Evolutionary conservation across 1,139 yeast species (phyloP).

Genomic region (Scheffersomyces lignicola): DNA sequence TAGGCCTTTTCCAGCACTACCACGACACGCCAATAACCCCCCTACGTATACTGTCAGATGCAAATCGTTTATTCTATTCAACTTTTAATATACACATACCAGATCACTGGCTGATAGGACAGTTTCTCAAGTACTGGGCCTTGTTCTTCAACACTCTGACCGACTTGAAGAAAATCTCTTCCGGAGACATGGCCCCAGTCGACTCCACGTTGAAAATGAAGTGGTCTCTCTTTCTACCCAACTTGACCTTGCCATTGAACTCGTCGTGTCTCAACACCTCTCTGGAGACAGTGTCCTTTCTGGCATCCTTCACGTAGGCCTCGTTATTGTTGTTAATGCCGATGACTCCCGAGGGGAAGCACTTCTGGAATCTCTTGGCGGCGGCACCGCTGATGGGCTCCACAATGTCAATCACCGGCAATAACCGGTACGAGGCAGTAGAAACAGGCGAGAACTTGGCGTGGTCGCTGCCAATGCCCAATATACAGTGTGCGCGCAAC

Average conservation of each 20-base stretch:
- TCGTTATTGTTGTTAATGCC: conserved; percentile 64
- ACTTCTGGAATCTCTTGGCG: conserved; percentile 78
- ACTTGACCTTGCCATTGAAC: conserved; percentile 81
- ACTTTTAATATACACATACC: too few species aligned
- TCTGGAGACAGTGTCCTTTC: conserved; percentile 94
- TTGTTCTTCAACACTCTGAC: conserved; percentile 82
- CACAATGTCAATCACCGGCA: conserved; percentile 84
- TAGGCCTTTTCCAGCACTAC: too few species aligned
- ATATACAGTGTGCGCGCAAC: conserved; percentile 82
- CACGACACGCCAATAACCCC: too few species aligned
- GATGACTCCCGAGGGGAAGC: conserved; percentile 93
- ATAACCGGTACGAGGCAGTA: conserved; percentile 92
- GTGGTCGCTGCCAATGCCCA: conserved; percentile 93
- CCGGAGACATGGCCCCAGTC: conserved; percentile 96
- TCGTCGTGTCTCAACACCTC: conserved; percentile 94
- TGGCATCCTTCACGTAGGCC: conserved; percentile 82
- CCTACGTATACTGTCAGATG: too few species aligned
- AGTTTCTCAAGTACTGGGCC: conserved; percentile 76
- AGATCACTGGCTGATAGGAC: conserved; percentile 76
- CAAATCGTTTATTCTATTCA: too few species aligned
- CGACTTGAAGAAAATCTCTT: conserved; percentile 89
- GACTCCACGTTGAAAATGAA: conserved; percentile 93
- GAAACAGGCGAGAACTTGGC: conserved; percentile 97
- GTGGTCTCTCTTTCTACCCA: conserved; percentile 90
- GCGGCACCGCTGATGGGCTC: conserved; percentile 74